Evolutionary conservation across 106 monocot genomes (phyloP).

Genomic region (Triglochin maritima): DNA sequence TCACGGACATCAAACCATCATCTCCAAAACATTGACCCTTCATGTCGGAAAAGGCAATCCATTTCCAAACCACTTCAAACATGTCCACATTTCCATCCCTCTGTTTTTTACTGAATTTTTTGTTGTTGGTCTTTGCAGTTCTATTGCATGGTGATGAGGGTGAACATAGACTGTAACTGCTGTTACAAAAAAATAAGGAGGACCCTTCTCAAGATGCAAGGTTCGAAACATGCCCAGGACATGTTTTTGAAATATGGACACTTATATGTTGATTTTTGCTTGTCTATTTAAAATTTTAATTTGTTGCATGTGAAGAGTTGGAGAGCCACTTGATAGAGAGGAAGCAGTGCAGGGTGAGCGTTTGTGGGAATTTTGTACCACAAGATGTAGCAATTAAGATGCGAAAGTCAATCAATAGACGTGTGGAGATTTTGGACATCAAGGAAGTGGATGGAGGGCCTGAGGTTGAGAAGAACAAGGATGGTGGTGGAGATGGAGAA

Average conservation of each 20-base stretch:
- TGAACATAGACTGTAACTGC: constrained; percentile 88
- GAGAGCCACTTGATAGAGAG: constrained; percentile 87
- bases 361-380: constrained; percentile 55
- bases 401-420: constrained; percentile 53
- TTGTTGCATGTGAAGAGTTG: constrained; percentile 29
- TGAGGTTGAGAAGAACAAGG: not conserved
- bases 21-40: not conserved
- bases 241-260: not conserved
- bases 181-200: constrained; percentile 61
- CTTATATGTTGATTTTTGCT: not conserved
- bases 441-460: constrained; percentile 14
- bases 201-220: constrained; percentile 67
- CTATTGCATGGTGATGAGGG: constrained; percentile 70
- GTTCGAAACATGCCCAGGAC: constrained; percentile 7
- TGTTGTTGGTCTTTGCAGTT: constrained; percentile 16
- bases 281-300: not conserved
- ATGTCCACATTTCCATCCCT: not conserved
- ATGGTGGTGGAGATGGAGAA: not conserved
- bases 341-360: constrained; percentile 65
- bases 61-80: not conserved
- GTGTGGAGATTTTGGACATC: constrained; percentile 83
- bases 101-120: not conserved
- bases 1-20: not conserved
- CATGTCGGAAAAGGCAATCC: constrained; percentile 1
- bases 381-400: constrained; percentile 68